Percentiles rank a stretch among this genome's conserved stretches.
Conservation (phyloP, 2,329 filamentous ascomycete genomes). For the Lizonia empirigonia region DNA sequence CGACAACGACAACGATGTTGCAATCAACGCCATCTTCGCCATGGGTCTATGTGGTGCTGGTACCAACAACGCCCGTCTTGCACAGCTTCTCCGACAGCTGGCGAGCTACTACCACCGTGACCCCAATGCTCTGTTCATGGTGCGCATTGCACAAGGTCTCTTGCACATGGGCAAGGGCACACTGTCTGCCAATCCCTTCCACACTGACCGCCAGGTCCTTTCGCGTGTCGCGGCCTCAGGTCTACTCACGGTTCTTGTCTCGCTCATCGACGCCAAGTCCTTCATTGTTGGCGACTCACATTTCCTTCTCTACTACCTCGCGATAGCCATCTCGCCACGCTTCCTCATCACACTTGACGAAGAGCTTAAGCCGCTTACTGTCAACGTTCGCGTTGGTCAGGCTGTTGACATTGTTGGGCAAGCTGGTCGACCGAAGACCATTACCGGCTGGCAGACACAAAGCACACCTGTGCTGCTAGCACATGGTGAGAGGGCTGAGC, state of each 20-base stretch:
- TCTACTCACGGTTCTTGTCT: conserved; percentile 85
- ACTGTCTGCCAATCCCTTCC: conserved; percentile 95
- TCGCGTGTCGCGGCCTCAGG: conserved; percentile 90
- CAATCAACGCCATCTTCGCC: conserved; percentile 97
- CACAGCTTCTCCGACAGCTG: conserved; percentile 89
- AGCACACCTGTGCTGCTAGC: conserved; percentile 95
- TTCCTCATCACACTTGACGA: conserved; percentile 97
- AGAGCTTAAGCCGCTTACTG: conserved; percentile 87
- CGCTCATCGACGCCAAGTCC: conserved; percentile 93
- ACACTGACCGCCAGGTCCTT: conserved; percentile 94
- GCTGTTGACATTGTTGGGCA: conserved; percentile 98
- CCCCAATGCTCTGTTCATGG: conserved; percentile 97
- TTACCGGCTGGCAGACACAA: conserved; percentile 99
- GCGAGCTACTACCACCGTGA: conserved; percentile 98
- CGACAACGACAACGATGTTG: conserved; percentile 98
- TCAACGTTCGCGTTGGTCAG: conserved; percentile 96
- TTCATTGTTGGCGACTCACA: conserved; percentile 76
- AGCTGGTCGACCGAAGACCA: conserved; percentile 96
- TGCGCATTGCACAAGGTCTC: conserved; percentile 95
- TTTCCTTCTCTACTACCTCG: conserved; percentile 96
- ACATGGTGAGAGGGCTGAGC: conserved; percentile 93
- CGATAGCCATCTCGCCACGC: conserved; percentile 93
- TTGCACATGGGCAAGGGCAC: conserved; percentile 99
- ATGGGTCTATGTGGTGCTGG: conserved; percentile 97
- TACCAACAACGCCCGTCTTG: conserved; percentile 96